Percentiles rank a stretch among this genome's conserved stretches.
Evolutionary conservation across 495 filamentous ascomycete genomes (phyloP).

Genomic region (Aspergillus cristatus): DNA sequence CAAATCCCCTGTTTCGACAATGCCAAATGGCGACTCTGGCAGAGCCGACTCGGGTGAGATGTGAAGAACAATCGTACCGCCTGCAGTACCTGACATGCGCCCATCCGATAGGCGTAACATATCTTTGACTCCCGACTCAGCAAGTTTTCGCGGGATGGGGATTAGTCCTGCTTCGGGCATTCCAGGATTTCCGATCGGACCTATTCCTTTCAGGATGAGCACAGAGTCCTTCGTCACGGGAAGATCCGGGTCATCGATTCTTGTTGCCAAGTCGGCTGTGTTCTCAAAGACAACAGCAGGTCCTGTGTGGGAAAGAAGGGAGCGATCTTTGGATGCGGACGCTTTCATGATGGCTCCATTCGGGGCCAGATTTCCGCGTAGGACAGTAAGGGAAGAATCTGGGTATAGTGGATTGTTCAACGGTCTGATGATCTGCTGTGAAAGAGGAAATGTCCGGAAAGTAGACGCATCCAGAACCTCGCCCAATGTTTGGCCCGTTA

Average conservation of each 20-base stretch:
- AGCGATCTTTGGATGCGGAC: slow-evolving; percentile 47
- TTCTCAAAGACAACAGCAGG: slow-evolving; percentile 51
- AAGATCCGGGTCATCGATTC: slow-evolving; percentile 49
- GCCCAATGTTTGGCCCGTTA: slow-evolving; percentile 51
- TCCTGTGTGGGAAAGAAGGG: slow-evolving; percentile 43
- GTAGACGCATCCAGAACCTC: slow-evolving; percentile 40
- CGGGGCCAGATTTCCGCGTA: slow-evolving; percentile 47
- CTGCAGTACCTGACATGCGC: slow-evolving; percentile 60
- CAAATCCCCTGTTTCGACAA: slow-evolving; percentile 51
- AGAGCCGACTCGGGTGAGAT: slow-evolving; percentile 53
- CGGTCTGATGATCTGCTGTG: slow-evolving; percentile 40
- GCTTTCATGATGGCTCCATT: slow-evolving; percentile 55
- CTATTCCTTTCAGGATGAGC: slow-evolving; percentile 51
- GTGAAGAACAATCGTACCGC: slow-evolving; percentile 59
- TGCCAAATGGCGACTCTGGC: slow-evolving; percentile 46
- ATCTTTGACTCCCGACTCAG: slow-evolving; percentile 46
- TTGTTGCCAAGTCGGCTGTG: slow-evolving; percentile 43
- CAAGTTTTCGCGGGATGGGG: slow-evolving; percentile 56
- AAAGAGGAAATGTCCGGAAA: slow-evolving; percentile 33
- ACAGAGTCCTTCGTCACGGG: slow-evolving; percentile 44
- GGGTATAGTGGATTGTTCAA: slow-evolving; percentile 46
- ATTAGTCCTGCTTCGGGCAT: slow-evolving; percentile 63
- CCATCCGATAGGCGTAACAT: slow-evolving; percentile 62
- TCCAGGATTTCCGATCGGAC: slow-evolving; percentile 55
- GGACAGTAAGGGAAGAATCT: slow-evolving; percentile 43